Conservation (phyloP, 2,329 filamentous ascomycete species). For the Talaromyces sp. region DNA sequence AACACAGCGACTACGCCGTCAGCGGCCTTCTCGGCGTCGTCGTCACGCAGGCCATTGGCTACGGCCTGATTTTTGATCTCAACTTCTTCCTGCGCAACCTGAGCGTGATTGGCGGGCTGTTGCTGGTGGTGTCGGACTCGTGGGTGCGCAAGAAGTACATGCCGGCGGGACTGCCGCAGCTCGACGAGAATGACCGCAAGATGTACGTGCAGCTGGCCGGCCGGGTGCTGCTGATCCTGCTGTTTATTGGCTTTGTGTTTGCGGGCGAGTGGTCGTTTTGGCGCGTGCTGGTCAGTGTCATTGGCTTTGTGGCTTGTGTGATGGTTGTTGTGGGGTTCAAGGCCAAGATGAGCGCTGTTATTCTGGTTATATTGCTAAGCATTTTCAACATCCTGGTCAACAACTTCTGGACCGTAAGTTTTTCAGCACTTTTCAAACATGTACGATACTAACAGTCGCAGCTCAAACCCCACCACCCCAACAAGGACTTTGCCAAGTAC, state of each 20-base stretch:
- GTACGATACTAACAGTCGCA: constrained; percentile 36
- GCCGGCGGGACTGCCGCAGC: constrained; percentile 84
- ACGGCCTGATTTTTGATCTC: constrained; percentile 96
- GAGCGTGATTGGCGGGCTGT: constrained; percentile 89
- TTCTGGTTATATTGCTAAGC: constrained; percentile 90
- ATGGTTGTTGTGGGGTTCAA: constrained; percentile 99
- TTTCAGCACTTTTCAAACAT: no score
- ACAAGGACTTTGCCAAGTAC: constrained; percentile 99
- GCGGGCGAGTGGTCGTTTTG: constrained; percentile 88
- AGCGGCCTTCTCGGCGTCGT: constrained; percentile 86
- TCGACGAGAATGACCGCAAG: constrained; percentile 99
- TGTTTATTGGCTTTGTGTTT: constrained; percentile 96
- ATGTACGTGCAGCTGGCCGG: constrained; percentile 99
- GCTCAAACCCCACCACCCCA: constrained; percentile 95
- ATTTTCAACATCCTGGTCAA: constrained; percentile 96
- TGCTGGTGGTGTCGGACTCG: constrained; percentile 97
- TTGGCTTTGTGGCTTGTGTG: constrained; percentile 86
- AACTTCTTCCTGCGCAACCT: constrained; percentile 99
- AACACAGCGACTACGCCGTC: constrained; percentile 90
- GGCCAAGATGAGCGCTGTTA: constrained; percentile 96
- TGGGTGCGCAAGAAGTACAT: constrained; percentile 98
- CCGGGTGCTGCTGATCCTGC: constrained; percentile 90
- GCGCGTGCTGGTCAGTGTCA: constrained; percentile 74
- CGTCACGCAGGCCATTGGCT: constrained; percentile 87
- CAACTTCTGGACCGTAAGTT: constrained; percentile 98